Base-by-base conservation (phyloP, 2,329 filamentous ascomycete species). In the Aspergillus pseudoterreus region DNA sequence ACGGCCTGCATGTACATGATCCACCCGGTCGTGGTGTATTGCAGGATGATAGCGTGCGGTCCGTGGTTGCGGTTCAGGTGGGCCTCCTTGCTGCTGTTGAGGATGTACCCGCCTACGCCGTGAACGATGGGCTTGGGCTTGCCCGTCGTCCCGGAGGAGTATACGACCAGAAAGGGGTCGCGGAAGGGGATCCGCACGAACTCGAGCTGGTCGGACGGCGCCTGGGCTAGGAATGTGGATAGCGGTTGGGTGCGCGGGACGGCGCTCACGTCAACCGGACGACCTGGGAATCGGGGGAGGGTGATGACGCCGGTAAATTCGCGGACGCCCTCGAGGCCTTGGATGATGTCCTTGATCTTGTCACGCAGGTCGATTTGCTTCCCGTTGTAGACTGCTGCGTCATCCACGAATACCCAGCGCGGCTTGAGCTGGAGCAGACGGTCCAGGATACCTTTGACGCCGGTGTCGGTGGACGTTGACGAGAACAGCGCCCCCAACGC, bases 41-140 rank as follows among this genome's bases (percentile, higher is more conserved):
- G 83, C 32, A 85, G 57, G 8, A 71, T 64, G 0, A 77, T 74
- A 14, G 67, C 76, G 6, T 66, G 65, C 0, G 76, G 64, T 0
- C 67, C 67, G 39, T 77, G 59, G 45, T 79, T 72, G 6, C 74
- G 67, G 57, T 85, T 81, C 19, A 85, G 63, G 19, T 65, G 69
- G 1, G 73, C 75, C 66, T 95, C 90, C 64, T 92, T 85, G 38
- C 68, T 69, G 2, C 68, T 56, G 32, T 64, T 71, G 39, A 74
- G 53, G 14, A 73, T 49, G 11, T 71, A 65, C 0, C 71, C 71
- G 17, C 71, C 71, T 6, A 69, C 67, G 0, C 83, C 85, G 67
- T 95, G 90, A 2, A 92, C 88, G 56, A 95, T 94, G 53, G 88
- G 91, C 64, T 95, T 95, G 11, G 90, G 90, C 17, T 82, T 83